Evolutionary conservation across 768 basidiomycete species (phyloP), one percentile per base, ranked within the genome.

Genomic region (Lactarius akahatsu): DNA sequence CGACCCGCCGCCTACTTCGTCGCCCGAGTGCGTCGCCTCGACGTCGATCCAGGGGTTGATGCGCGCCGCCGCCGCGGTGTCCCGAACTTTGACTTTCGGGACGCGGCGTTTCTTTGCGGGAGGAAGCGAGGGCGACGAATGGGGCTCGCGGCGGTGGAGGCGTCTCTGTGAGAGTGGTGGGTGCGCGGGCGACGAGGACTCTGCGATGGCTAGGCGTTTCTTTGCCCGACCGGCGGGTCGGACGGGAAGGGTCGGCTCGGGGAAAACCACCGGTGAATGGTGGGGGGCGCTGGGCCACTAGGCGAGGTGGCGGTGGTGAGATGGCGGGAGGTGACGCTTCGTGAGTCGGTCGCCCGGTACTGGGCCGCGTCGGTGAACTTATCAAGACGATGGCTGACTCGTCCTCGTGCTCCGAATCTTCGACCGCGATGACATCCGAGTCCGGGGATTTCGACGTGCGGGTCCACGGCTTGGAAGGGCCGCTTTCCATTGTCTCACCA

Each of bases 1-100:
- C 23, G 32, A 32, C 32, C 32, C 32, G 32, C 80, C 82, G 71
- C 87, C 88, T 62, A 80, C 80, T 72, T 94, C 92, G 64, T 91
- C 91, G 23, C 91, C 92, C 10, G 93, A 94, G 71, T 93, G 92
- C 20, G 76, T 76, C 3, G 92, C 92, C 73, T 87, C 88, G 40
- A 84, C 79, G 70, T 91, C 91, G 60, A 91, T 80, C 73, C 87
- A 79, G 1, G 77, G 80, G 69, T 80, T 78, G 57, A 74, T 62
- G 55, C 74, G 75, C 71, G 74, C 83, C 74, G 76, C 77, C 16
- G 77, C 76, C 10, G 68, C 70, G 2, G 72, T 63, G 65, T 76
- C 75, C 15, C 69, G 68, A 36, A 76, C 72, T 61, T 71, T 76
- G 34, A 71, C 70, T 65, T 69, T 76, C 50, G 2, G 50, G 70